Percentiles rank a stretch among this genome's conserved stretches.
Evolutionary conservation across 176 grass and related monocot genomes (phyloP).

Genomic region (Oryza brachyantha): DNA sequence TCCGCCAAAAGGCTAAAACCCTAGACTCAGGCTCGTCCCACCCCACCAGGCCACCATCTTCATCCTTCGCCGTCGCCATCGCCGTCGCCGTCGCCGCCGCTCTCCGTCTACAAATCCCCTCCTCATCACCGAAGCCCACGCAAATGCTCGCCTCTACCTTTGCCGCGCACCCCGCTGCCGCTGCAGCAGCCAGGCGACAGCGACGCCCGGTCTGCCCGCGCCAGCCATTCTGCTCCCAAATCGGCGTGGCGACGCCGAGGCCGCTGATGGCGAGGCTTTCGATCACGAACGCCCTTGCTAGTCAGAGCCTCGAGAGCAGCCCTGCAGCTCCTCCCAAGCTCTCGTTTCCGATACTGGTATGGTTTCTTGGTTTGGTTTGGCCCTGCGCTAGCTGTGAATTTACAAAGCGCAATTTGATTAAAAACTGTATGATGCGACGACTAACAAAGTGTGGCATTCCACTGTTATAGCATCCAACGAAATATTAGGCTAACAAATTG

Average conservation of each 20-base stretch:
- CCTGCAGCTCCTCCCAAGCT: slow-evolving; percentile 8
- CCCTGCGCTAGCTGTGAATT: neutral
- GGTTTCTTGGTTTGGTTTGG: neutral
- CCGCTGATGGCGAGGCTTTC: slow-evolving; percentile 17
- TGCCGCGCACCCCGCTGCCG: neutral
- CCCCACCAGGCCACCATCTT: too few species aligned
- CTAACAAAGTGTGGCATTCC: too few species aligned
- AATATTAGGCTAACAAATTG: too few species aligned
- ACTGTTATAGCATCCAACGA: too few species aligned
- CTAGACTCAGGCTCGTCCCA: neutral
- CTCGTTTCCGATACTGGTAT: slow-evolving; percentile 48
- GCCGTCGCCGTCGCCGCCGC: neutral
- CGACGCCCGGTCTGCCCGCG: neutral
- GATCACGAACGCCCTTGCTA: slow-evolving; percentile 6
- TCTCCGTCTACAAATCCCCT: neutral
- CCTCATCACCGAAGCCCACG: neutral
- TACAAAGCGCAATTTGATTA: too few species aligned
- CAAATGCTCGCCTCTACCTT: slow-evolving; percentile 33
- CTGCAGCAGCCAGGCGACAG: neutral
- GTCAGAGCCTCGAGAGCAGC: neutral
- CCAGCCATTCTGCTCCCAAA: neutral
- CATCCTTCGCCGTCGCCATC: neutral
- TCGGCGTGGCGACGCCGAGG: neutral
- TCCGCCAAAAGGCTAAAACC: neutral
- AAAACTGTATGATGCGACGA: too few species aligned